A percentile compares a stretch with the other conserved stretches of the same genome.
Conservation (phyloP, 306 rosid genomes). For the Aeschynomene evenia region DNA sequence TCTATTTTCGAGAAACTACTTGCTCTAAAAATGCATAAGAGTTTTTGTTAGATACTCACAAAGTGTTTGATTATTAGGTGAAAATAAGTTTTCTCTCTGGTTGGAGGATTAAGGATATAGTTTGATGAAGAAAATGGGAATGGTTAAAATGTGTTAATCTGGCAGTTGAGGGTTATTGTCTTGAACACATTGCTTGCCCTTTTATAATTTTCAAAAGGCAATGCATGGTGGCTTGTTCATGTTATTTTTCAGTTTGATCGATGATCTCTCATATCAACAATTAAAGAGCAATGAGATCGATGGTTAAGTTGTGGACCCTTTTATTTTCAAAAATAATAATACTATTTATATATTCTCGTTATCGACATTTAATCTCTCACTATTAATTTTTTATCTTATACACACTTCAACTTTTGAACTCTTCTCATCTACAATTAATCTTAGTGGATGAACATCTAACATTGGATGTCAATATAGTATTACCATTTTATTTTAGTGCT, state of each 20-base stretch:
- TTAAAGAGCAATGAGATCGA: constrained; percentile 9
- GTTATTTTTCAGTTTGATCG: not conserved
- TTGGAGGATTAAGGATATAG: not conserved
- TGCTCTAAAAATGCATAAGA: too few relatives aligned
- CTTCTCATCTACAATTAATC: too few relatives aligned
- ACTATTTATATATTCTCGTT: too few relatives aligned
- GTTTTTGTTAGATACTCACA: too few relatives aligned
- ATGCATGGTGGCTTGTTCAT: not conserved
- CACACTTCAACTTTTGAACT: too few relatives aligned
- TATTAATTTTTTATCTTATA: too few relatives aligned
- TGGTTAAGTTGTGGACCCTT: constrained; percentile 18
- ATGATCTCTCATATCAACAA: not conserved
- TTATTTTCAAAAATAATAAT: too few relatives aligned
- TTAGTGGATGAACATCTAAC: too few relatives aligned
- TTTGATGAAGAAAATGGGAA: constrained; percentile 9
- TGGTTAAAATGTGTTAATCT: constrained; percentile 22
- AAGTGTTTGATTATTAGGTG: constrained; percentile 27
- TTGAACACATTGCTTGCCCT: constrained; percentile 35
- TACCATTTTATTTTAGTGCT: too few relatives aligned
- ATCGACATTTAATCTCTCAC: too few relatives aligned
- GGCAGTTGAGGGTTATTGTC: constrained; percentile 51
- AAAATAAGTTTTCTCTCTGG: not conserved
- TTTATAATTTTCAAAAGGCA: not conserved
- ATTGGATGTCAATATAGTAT: too few relatives aligned
- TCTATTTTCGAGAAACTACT: too few relatives aligned